phyloP scores from a whole-genome alignment of 257 asterid genomes.

The Solanum dulcamara region DNA sequence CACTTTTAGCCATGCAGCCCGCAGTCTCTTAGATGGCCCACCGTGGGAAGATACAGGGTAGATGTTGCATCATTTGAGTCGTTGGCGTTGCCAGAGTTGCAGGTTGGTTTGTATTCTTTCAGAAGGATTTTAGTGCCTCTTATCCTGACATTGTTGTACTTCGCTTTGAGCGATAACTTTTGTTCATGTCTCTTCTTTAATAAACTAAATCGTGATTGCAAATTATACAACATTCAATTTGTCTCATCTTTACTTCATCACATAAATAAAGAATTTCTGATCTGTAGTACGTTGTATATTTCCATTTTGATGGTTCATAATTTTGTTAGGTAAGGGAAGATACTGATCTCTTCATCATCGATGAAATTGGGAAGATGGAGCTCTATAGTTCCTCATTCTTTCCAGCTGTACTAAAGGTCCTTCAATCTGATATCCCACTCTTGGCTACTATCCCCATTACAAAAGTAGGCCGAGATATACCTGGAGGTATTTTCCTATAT shows the following conservation, averaged over 20 bases:
- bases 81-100: slow-evolving; percentile 73
- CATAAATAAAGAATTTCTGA: background rate
- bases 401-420: slow-evolving; percentile 72
- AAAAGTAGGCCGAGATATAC: slow-evolving; percentile 70
- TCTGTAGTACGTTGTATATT: background rate
- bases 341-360: slow-evolving; percentile 66
- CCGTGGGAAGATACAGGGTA: slow-evolving; percentile 77
- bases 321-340: slow-evolving; percentile 60
- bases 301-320: background rate
- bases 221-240: background rate
- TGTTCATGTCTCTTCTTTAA: background rate
- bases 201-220: background rate
- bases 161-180: background rate
- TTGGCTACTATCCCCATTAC: slow-evolving; percentile 75
- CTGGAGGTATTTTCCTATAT: slow-evolving; percentile 51
- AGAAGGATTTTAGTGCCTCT: background rate
- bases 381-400: slow-evolving; percentile 71
- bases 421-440: slow-evolving; percentile 74
- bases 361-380: slow-evolving; percentile 96
- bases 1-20: slow-evolving; percentile 27
- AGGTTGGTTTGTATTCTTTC: slow-evolving; percentile 34
- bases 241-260: background rate
- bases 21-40: slow-evolving; percentile 76
- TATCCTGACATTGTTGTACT: background rate
- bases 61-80: slow-evolving; percentile 82